Conservation (phyloP, 805 yeast species). For the Suhomyces sp. region DNA sequence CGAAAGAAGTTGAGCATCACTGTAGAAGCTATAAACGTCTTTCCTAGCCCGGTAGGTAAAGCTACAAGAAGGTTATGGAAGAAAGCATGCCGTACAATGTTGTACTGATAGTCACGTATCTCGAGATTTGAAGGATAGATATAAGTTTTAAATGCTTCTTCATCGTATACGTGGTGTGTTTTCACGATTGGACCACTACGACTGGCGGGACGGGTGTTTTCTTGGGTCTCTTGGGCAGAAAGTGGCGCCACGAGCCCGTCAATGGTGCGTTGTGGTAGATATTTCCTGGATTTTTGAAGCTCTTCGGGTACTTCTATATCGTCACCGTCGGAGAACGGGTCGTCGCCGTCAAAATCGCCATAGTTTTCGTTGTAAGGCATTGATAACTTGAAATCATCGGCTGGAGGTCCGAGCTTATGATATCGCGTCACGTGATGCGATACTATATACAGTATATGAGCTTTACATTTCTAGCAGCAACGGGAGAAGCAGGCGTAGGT, state of each 20-base stretch:
- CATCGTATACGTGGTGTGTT: constrained; percentile 10
- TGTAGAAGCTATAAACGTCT: constrained; percentile 92
- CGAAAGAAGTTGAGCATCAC: constrained; percentile 86
- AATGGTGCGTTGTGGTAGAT: constrained; percentile 1
- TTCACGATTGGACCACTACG: not conserved
- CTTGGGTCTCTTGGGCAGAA: not conserved
- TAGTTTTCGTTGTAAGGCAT: not conserved
- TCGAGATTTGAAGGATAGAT: constrained; percentile 85
- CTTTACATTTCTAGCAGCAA: no score
- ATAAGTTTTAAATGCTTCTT: constrained; percentile 35
- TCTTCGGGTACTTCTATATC: not conserved
- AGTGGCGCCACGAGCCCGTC: not conserved
- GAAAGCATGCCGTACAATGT: constrained; percentile 71
- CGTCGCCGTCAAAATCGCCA: constrained; percentile 3
- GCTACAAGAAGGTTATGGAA: constrained; percentile 79
- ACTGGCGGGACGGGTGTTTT: not conserved
- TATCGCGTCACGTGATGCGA: no score
- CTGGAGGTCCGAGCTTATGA: no score
- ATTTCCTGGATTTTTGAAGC: not conserved
- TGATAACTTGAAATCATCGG: no score
- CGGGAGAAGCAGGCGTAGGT: no score
- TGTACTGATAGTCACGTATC: constrained; percentile 83
- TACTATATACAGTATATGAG: no score
- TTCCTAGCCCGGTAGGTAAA: constrained; percentile 95
- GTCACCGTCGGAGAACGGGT: constrained; percentile 10